Percentiles rank a stretch among this genome's conserved stretches.
Evolutionary conservation across 129 eudicot species (phyloP).

Genomic region (Artemisia annua): DNA sequence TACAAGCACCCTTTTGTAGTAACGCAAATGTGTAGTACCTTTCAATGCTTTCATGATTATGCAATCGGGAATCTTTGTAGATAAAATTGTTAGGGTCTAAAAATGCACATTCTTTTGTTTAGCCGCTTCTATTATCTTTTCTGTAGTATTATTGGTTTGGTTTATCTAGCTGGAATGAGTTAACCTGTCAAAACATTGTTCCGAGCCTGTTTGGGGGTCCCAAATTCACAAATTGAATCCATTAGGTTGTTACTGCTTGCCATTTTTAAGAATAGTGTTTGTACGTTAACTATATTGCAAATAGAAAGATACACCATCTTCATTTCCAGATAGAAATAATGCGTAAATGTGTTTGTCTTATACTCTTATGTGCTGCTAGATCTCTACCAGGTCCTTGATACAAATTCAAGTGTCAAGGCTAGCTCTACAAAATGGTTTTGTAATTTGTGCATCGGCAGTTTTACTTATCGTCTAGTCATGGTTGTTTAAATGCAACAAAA

Average conservation of each 20-base stretch:
- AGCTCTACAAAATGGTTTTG: neutral
- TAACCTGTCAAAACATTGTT: neutral
- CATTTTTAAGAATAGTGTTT: neutral
- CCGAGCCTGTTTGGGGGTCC: neutral
- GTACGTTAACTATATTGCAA: conserved; percentile 3
- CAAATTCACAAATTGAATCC: conserved; percentile 1
- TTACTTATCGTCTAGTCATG: conserved; percentile 13
- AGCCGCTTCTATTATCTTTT: neutral
- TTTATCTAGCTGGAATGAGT: conserved; percentile 14
- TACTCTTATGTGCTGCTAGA: conserved; percentile 13
- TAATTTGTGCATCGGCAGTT: conserved; percentile 1
- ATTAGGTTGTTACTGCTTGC: neutral
- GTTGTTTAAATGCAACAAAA: neutral
- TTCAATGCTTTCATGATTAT: no score
- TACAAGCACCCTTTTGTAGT: no score
- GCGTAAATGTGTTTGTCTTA: conserved; percentile 1
- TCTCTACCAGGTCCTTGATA: neutral
- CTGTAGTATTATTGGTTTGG: neutral
- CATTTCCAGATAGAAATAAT: neutral
- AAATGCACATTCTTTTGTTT: neutral
- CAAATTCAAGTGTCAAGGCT: neutral
- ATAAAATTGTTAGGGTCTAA: neutral
- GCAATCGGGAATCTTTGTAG: neutral
- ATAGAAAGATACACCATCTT: conserved; percentile 5
- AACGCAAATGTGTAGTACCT: no score